These are phyloP conservation scores for Globisporangium spinosum DNA, from an alignment of 352 stramenopile genomes.

Conservation along the genomic window DNA sequence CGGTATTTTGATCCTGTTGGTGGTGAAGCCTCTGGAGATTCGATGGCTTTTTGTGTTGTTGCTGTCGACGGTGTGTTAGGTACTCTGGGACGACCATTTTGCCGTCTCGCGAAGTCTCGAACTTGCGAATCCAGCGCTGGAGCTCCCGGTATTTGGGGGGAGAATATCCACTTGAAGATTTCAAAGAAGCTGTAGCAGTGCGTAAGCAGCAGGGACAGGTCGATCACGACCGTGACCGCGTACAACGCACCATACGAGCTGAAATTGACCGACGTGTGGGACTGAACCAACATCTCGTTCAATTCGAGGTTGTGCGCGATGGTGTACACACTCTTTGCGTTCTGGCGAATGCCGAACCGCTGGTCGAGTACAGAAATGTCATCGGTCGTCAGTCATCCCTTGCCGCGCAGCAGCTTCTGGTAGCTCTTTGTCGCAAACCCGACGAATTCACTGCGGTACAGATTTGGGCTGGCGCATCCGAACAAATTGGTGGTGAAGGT, in stretches of 20 bases:
- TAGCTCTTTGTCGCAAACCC: slow-evolving; percentile 16
- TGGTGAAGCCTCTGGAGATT: neutral
- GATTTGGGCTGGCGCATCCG: slow-evolving; percentile 25
- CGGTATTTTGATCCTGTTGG: neutral
- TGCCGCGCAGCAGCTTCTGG: slow-evolving; percentile 11
- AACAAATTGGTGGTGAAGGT: slow-evolving; percentile 18
- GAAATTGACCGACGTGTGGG: slow-evolving; percentile 19
- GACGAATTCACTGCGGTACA: slow-evolving; percentile 16
- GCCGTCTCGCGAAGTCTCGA: slow-evolving; percentile 15
- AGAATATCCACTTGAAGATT: slow-evolving; percentile 25
- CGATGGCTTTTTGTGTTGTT: neutral
- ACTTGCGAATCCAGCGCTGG: slow-evolving; percentile 24
- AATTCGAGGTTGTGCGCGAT: slow-evolving; percentile 8
- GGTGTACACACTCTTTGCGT: slow-evolving; percentile 21
- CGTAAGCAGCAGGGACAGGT: slow-evolving; percentile 18
- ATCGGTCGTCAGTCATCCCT: slow-evolving; percentile 23
- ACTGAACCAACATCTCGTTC: neutral
- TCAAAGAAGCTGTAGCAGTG: slow-evolving; percentile 26
- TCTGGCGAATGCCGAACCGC: slow-evolving; percentile 23
- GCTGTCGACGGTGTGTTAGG: neutral
- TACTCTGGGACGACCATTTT: slow-evolving; percentile 8
- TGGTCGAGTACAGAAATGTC: slow-evolving; percentile 17
- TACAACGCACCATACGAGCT: slow-evolving; percentile 22
- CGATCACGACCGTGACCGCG: slow-evolving; percentile 22
- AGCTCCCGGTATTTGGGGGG: slow-evolving; percentile 21